Base-by-base conservation (phyloP, 73 alveolate species). In the Symbiodinium pilosum region DNA sequence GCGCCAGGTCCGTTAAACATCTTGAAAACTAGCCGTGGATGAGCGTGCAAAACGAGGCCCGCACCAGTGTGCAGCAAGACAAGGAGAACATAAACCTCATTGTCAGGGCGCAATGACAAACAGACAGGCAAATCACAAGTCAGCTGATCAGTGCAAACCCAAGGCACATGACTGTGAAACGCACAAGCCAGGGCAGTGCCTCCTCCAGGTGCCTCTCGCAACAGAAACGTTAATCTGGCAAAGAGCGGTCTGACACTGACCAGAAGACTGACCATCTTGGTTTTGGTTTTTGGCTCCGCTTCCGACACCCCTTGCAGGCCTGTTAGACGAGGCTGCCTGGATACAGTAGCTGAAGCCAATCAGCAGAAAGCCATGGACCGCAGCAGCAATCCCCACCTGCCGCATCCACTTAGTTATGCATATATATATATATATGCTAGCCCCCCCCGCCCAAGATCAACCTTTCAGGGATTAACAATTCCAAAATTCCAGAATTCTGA, bases 321-420 rank as follows among this genome's bases (percentile, higher is more conserved):
- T 64, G 81, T 30, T 64, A 20, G 81, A 64, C 30, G 81, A 24
- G 39, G 81, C 81, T 38, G 81, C 81, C 81, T 64, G 81, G 81
- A 64, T 64, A 4, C 81, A 64, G 40, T 32, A 4, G 34, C 81
- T 64, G 81, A 64, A 64, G 24, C 81, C 81, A 38, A 64, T 20
- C 18, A 64, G 81, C 81, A 64, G 81, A 28, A 64, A 34, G 81
- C 81, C 81, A 38, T 64, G 81, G 81, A 64, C 81, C 12, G 81
- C 81, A 28, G 81, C 81, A 64, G 81, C 81, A 34, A 64, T 18
- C 6, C 39, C 81, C 81, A 64, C 81, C 81, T 64, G 81, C 81
- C 24, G 81, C n/a, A n/a, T n/a, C n/a, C n/a, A n/a, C n/a, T n/a
- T n/a, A n/a, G n/a, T n/a, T n/a, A n/a, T n/a, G n/a, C n/a, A n/a